A percentile compares a stretch with the other conserved stretches of the same genome.
phyloP scores from a whole-genome alignment of 768 basidiomycete species.

The Ephemerocybe angulata region DNA sequence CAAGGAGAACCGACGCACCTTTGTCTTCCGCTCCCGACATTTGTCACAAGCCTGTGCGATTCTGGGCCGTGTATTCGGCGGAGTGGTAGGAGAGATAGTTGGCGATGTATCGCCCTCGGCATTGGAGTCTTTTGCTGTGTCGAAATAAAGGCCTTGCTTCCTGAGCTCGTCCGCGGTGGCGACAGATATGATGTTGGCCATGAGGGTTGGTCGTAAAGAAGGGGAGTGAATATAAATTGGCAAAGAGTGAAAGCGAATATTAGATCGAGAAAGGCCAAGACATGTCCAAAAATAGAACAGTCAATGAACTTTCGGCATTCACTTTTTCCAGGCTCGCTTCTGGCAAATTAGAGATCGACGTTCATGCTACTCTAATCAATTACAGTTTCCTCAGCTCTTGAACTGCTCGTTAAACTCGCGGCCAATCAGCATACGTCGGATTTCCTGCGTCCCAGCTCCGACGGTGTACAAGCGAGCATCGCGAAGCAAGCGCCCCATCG shows the following conservation, averaged over 20 bases:
- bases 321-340: not conserved
- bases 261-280: conserved; percentile 3
- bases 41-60: conserved; percentile 55
- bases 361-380: not conserved
- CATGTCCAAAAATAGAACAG: conserved; percentile 5
- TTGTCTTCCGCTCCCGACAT: conserved; percentile 56
- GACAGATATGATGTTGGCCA: not conserved
- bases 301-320: not conserved
- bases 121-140: not conserved
- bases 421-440: conserved; percentile 90
- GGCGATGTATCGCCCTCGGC: not conserved
- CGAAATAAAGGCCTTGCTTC: conserved; percentile 6
- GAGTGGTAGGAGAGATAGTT: conserved; percentile 8
- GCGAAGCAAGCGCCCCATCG: conserved; percentile 80
- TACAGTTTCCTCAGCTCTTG: conserved; percentile 20
- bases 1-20: conserved; percentile 31
- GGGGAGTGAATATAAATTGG: not conserved
- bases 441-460: conserved; percentile 96
- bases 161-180: not conserved
- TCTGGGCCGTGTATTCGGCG: conserved; percentile 34
- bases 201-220: not conserved
- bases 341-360: not conserved
- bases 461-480: conserved; percentile 89
- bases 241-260: not conserved
- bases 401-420: conserved; percentile 83